Percentiles rank a stretch among this genome's conserved stretches.
Conservation (phyloP, 768 basidiomycete species). For the Mycena kentingensis region DNA sequence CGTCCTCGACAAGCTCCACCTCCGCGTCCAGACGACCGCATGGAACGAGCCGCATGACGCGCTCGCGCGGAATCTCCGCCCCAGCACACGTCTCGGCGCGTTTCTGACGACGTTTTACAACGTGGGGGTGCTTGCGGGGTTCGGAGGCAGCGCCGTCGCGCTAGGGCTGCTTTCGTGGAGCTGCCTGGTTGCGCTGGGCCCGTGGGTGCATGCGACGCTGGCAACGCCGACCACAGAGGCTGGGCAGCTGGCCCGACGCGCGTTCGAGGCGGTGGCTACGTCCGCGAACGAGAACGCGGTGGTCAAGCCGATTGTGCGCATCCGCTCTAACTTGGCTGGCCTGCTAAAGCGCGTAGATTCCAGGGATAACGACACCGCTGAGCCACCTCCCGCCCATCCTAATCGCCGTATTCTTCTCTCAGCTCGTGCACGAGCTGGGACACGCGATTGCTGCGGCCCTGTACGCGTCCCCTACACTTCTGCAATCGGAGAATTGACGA, state of each 20-base stretch:
- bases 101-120: slow-evolving; percentile 47
- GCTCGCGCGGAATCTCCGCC: slow-evolving; percentile 39
- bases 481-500: background rate
- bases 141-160: slow-evolving; percentile 50
- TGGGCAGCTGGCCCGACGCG: slow-evolving; percentile 17
- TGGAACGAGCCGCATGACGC: slow-evolving; percentile 54
- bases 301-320: slow-evolving; percentile 39
- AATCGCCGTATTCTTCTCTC: slow-evolving; percentile 59
- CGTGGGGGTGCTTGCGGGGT: slow-evolving; percentile 46
- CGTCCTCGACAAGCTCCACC: slow-evolving; percentile 33
- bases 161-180: slow-evolving; percentile 44
- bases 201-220: slow-evolving; percentile 10
- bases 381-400: slow-evolving; percentile 68
- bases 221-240: slow-evolving; percentile 7
- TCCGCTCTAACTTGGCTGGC: background rate
- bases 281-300: slow-evolving; percentile 3
- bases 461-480: slow-evolving; percentile 36
- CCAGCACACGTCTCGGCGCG: slow-evolving; percentile 27
- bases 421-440: slow-evolving; percentile 79
- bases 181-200: slow-evolving; percentile 17
- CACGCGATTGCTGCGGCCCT: slow-evolving; percentile 77
- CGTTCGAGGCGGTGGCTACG: slow-evolving; percentile 12
- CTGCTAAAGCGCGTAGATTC: slow-evolving; percentile 54
- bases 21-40: slow-evolving; percentile 49
- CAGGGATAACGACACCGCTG: slow-evolving; percentile 81